Evolutionary conservation across 2,329 filamentous ascomycete species (phyloP).

Genomic region (Triangularia setosa): DNA sequence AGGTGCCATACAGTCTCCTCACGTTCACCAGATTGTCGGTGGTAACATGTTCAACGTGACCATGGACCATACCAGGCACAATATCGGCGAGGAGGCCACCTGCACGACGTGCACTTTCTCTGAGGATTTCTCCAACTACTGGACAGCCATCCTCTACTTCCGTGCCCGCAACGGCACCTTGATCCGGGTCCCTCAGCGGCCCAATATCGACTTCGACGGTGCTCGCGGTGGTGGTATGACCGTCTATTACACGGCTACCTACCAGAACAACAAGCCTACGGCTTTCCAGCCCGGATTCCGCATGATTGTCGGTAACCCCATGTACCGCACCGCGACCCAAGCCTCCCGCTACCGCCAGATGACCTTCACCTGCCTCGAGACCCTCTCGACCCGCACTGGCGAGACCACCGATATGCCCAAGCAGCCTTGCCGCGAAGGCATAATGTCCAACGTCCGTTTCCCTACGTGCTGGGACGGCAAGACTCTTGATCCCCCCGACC

Average conservation of each 20-base stretch:
- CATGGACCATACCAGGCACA: constrained; percentile 18
- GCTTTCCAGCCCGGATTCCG: constrained; percentile 21
- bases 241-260: constrained; percentile 17
- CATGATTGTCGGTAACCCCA: constrained; percentile 21
- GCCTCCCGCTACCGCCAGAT: constrained; percentile 14
- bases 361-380: constrained; percentile 22
- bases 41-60: constrained; percentile 22
- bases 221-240: constrained; percentile 19
- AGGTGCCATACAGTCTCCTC: constrained; percentile 15
- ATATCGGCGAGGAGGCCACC: constrained; percentile 17
- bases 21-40: constrained; percentile 19
- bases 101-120: constrained; percentile 21
- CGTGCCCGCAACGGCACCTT: constrained; percentile 20
- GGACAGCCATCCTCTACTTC: constrained; percentile 20
- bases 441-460: constrained; percentile 41
- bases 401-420: constrained; percentile 18
- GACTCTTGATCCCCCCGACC: constrained; percentile 41
- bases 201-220: constrained; percentile 18
- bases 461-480: constrained; percentile 50
- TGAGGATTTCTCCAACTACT: constrained; percentile 23
- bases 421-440: constrained; percentile 30
- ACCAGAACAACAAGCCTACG: constrained; percentile 9
- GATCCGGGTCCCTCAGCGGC: constrained; percentile 15
- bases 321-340: constrained; percentile 12
- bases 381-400: constrained; percentile 19